Base-by-base conservation (phyloP, 1,284 basidiomycete genomes). In the Apiotrichum mycotoxinovorans region DNA sequence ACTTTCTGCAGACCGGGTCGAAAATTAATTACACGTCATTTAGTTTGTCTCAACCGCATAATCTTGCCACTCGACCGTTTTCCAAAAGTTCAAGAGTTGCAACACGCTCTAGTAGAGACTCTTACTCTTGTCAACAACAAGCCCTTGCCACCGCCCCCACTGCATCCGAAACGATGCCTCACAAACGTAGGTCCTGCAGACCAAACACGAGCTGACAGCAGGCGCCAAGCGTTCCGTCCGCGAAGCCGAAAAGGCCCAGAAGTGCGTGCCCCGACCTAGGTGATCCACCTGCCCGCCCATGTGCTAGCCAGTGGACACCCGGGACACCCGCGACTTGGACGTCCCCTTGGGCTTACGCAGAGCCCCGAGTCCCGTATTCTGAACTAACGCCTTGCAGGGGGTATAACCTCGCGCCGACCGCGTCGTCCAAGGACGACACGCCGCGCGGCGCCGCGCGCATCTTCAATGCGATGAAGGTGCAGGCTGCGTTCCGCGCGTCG, bases 141-240 rank as follows among this genome's bases (percentile, higher is more conserved):
- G n/a, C n/a, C n/a, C n/a, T n/a, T n/a, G n/a, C 10, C 23, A 18
- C 14, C 47, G 20, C 41, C 68, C 66, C 67, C 68, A 52, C 68
- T 72, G 51, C 68, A 73, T 47, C 65, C 66, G 18, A 20, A 50
- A 61, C 45, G 3, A 77, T 75, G 75, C 73, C 73, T 49, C 75
- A 76, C 56, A 76, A 76, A 61, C 71, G 75, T 74, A 44, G 20
- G 71, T 63, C 20, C 25, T 17, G 8, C 30, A 20, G 18, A 4
- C n/a, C n/a, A n/a, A n/a, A n/a, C n/a, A n/a, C n/a, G n/a, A 26
- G 35, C 53, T 57, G 53, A 59, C 56, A 10, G 8, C 56, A 77
- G 74, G 75, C 35, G 70, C 74, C 11, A 77, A 77, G 55, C 54
- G 65, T 41, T 73, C 73, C 11, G 60, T 72, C 35, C 61, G 75